Conservation (phyloP, 2,329 filamentous ascomycete genomes). For the Ophiognomonia clavigignenti-juglandacearum region DNA sequence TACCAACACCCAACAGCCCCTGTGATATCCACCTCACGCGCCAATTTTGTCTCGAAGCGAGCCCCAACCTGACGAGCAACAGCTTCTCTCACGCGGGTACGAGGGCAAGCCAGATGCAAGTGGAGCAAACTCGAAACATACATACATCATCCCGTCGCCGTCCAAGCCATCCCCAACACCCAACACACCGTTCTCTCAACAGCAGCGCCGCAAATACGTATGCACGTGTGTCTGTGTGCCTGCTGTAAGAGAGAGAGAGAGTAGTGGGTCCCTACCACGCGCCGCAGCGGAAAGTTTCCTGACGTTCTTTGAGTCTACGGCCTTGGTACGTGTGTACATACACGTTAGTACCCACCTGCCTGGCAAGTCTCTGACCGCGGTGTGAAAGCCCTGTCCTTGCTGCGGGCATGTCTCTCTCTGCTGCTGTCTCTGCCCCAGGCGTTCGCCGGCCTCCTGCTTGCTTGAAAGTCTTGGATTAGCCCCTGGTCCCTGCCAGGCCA, state of each 20-base stretch:
- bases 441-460: constrained; percentile 8
- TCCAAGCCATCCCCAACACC: not conserved
- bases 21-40: not conserved
- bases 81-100: not conserved
- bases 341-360: too few species aligned
- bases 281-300: too few species aligned
- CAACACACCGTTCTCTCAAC: too few species aligned
- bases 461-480: constrained; percentile 4
- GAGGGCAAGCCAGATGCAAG: not conserved
- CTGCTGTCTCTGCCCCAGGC: constrained; percentile 3
- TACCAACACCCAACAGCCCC: not conserved
- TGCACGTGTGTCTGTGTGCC: not conserved
- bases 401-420: not conserved
- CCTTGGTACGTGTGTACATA: too few species aligned
- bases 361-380: too few species aligned
- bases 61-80: not conserved
- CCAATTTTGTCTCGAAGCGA: not conserved
- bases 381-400: not conserved
- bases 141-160: not conserved
- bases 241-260: not conserved
- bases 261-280: too few species aligned
- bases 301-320: too few species aligned
- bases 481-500: constrained; percentile 12
- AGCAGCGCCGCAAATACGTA: too few species aligned
- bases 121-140: not conserved